phyloP scores from a whole-genome alignment of 2,329 filamentous ascomycete genomes.

The Neonectria faginata region DNA sequence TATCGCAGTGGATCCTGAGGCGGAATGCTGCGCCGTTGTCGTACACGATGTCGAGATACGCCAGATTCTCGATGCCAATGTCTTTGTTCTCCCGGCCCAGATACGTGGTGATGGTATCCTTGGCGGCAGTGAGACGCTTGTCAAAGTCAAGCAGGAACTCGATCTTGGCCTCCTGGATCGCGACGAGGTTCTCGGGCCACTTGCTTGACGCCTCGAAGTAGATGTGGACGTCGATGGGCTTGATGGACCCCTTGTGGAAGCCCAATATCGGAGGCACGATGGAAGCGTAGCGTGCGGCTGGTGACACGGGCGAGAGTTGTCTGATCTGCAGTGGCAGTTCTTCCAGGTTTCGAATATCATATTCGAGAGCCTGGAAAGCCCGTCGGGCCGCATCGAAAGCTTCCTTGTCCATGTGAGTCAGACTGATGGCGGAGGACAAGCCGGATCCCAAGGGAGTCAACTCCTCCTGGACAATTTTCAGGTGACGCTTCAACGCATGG shows the following conservation, averaged over 20 bases:
- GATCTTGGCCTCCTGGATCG: conserved; percentile 93
- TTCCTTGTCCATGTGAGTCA: conserved; percentile 61
- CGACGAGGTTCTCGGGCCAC: conserved; percentile 92
- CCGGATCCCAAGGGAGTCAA: conserved; percentile 64
- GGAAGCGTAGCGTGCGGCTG: conserved; percentile 80
- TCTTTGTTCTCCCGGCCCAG: conserved; percentile 85
- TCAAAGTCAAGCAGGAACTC: conserved; percentile 86
- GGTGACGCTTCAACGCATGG: conserved; percentile 77
- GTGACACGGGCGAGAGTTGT: conserved; percentile 78
- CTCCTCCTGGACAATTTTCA: conserved; percentile 69
- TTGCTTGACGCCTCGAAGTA: conserved; percentile 93
- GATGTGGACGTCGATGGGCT: conserved; percentile 81
- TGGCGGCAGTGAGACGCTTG: conserved; percentile 72
- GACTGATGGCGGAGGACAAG: conserved; percentile 60
- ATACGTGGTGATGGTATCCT: conserved; percentile 71
- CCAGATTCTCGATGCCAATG: conserved; percentile 77
- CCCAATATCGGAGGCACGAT: conserved; percentile 57
- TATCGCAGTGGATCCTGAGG: conserved; percentile 87
- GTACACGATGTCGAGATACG: conserved; percentile 85
- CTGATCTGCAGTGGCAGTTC: conserved; percentile 89
- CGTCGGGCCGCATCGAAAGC: conserved; percentile 77
- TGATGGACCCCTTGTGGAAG: conserved; percentile 57
- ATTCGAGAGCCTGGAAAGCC: conserved; percentile 79
- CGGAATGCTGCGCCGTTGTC: conserved; percentile 80
- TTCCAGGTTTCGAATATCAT: conserved; percentile 80